Conservation (phyloP, 2,329 filamentous ascomycete genomes). For the Alternaria hordeiaustralica region DNA sequence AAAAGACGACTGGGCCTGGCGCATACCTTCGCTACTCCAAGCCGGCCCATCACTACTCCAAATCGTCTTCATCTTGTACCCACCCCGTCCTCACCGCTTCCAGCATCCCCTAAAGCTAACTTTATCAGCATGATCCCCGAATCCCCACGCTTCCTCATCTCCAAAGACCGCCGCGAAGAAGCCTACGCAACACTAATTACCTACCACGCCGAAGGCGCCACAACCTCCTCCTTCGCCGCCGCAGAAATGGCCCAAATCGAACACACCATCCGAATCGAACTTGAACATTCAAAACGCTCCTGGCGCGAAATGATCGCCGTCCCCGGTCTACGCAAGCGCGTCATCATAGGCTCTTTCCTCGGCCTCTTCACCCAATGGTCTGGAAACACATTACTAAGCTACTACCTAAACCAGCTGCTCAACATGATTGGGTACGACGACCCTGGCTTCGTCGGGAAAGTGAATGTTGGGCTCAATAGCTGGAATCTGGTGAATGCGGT, state of each 20-base stretch:
- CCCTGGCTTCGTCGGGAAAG: constrained; percentile 41
- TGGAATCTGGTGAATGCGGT: constrained; percentile 65
- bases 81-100: background rate
- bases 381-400: constrained; percentile 67
- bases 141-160: constrained; percentile 69
- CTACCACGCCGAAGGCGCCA: constrained; percentile 68
- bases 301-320: constrained; percentile 68
- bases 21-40: constrained; percentile 69
- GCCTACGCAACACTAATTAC: constrained; percentile 66
- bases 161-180: constrained; percentile 67
- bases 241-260: constrained; percentile 72
- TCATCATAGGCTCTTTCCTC: constrained; percentile 67
- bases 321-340: constrained; percentile 67
- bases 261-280: constrained; percentile 66
- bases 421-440: constrained; percentile 64
- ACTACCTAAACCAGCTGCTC: constrained; percentile 69
- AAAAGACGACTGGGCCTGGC: constrained; percentile 69
- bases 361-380: constrained; percentile 72
- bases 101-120: background rate
- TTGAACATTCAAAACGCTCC: constrained; percentile 56
- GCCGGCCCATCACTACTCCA: constrained; percentile 67
- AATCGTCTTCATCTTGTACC: constrained; percentile 65
- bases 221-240: constrained; percentile 65
- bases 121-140: constrained; percentile 59
- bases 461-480: constrained; percentile 64